These are phyloP conservation scores for Oidiodendron maius DNA, from an alignment of 495 filamentous ascomycete species.

Conservation along the genomic window DNA sequence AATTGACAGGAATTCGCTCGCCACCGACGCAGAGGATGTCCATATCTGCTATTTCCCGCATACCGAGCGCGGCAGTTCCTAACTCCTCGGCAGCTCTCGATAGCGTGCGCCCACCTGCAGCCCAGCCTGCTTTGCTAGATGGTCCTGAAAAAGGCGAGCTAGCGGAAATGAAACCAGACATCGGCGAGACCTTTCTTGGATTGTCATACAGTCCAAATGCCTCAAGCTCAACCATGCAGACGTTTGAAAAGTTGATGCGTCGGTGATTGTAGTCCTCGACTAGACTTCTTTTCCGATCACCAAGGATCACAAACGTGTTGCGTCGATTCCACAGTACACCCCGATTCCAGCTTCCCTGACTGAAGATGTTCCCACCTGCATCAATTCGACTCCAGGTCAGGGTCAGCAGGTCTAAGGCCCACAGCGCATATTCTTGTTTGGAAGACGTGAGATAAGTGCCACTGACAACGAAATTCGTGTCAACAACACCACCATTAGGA, in stretches of 20 bases:
- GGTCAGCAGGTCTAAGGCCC: slow-evolving; percentile 84
- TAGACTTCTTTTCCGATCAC: slow-evolving; percentile 85
- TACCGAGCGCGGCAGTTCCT: slow-evolving; percentile 68
- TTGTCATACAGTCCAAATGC: slow-evolving; percentile 97
- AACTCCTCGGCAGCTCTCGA: slow-evolving; percentile 74
- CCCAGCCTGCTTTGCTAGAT: slow-evolving; percentile 52
- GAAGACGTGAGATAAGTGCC: slow-evolving; percentile 96
- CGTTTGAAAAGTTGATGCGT: slow-evolving; percentile 92
- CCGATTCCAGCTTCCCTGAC: slow-evolving; percentile 94
- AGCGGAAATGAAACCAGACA: slow-evolving; percentile 73
- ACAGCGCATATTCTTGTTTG: slow-evolving; percentile 96
- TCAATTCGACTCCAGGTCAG: slow-evolving; percentile 94
- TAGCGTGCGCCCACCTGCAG: slow-evolving; percentile 59
- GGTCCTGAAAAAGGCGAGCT: slow-evolving; percentile 58
- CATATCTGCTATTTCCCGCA: slow-evolving; percentile 93
- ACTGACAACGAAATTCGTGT: slow-evolving; percentile 92
- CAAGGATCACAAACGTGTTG: slow-evolving; percentile 91
- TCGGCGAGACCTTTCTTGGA: slow-evolving; percentile 66
- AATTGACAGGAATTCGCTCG: slow-evolving; percentile 90
- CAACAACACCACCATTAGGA: slow-evolving; percentile 89
- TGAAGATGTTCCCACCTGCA: slow-evolving; percentile 88
- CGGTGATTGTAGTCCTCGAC: slow-evolving; percentile 98
- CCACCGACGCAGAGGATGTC: slow-evolving; percentile 86
- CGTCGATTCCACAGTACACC: slow-evolving; percentile 88
- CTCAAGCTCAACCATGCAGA: slow-evolving; percentile 94